These are phyloP conservation scores for Arctium minus DNA, from an alignment of 129 eudicot genomes.

Conservation along the genomic window DNA sequence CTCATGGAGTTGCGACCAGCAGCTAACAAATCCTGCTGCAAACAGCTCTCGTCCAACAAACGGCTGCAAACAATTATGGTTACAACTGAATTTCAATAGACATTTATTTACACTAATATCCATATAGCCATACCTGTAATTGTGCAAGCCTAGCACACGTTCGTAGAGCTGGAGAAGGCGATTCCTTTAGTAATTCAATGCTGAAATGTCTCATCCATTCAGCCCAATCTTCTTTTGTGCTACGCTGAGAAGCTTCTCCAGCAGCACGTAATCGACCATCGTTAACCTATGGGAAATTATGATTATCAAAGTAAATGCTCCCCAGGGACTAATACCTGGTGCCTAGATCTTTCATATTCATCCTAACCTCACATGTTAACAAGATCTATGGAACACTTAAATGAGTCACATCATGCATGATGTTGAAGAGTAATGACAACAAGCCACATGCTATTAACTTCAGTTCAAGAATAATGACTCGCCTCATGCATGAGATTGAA, in stretches of 20 bases:
- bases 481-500: not conserved
- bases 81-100: constrained; percentile 14
- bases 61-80: constrained; percentile 64
- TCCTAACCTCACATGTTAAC: not conserved
- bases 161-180: constrained; percentile 91
- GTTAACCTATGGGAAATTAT: constrained; percentile 52
- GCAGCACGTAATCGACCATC: constrained; percentile 87
- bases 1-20: constrained; percentile 91
- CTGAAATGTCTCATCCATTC: constrained; percentile 99
- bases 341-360: not conserved
- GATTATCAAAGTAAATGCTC: constrained; percentile 3
- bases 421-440: not conserved
- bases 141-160: constrained; percentile 99
- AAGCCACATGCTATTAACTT: not conserved
- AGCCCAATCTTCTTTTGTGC: constrained; percentile 99
- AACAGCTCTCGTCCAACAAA: constrained; percentile 96
- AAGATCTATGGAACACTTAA: not conserved
- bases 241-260: constrained; percentile 98
- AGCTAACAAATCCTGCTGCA: constrained; percentile 98
- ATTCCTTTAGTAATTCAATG: constrained; percentile 88
- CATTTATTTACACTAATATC: not conserved
- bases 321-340: not conserved
- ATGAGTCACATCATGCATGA: not conserved
- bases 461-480: constrained; percentile 6
- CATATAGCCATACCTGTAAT: constrained; percentile 57